Evolutionary conservation across 148 eudicot species (phyloP).

Genomic region (Limonium bicolor): DNA sequence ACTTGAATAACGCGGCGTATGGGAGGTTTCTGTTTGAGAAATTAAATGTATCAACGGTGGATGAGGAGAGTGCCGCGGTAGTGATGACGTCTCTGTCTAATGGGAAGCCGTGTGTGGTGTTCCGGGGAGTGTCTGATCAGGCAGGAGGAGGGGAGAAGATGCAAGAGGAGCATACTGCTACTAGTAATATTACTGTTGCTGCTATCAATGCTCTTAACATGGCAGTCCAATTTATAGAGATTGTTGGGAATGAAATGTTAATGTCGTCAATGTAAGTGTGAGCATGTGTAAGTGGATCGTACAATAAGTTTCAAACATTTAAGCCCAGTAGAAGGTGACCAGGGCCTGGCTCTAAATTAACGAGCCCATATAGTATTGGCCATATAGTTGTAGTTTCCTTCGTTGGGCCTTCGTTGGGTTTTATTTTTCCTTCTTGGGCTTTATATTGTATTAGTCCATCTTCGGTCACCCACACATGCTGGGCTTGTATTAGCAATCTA

Average conservation of each 20-base stretch:
- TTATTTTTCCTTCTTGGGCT: no score
- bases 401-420: no score
- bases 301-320: no score
- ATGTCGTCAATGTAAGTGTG: no score
- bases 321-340: no score
- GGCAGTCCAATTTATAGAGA: conserved; percentile 30
- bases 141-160: conserved; percentile 21
- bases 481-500: no score
- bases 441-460: no score
- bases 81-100: conserved; percentile 32
- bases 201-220: conserved; percentile 35
- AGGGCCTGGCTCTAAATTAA: no score
- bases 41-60: conserved; percentile 35
- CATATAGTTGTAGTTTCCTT: no score
- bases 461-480: no score
- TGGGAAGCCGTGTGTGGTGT: conserved; percentile 35
- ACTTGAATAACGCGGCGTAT: conserved; percentile 33
- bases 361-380: no score
- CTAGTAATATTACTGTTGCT: conserved; percentile 19
- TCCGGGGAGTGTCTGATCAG: conserved; percentile 45
- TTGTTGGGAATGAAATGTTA: conserved; percentile 3
- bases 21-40: conserved; percentile 25
- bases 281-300: no score
- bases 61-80: conserved; percentile 54
- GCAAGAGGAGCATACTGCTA: neutral